Conservation (phyloP, 257 asterid species). For the Solanum bulbocastanum region DNA sequence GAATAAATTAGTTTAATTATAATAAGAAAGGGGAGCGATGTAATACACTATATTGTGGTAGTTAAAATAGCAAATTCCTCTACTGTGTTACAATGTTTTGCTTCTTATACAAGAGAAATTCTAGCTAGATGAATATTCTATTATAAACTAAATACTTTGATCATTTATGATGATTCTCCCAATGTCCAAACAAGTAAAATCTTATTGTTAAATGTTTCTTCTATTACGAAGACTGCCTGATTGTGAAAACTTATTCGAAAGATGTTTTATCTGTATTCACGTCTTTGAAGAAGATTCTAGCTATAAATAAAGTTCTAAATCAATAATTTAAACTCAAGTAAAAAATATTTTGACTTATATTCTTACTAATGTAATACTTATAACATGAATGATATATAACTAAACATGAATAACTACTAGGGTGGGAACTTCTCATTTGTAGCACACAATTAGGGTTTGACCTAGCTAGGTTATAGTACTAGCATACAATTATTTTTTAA, state of each 20-base stretch:
- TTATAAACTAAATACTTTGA: neutral
- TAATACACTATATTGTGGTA: neutral
- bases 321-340: neutral
- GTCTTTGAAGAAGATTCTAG: neutral
- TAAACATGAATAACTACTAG: neutral
- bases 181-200: neutral
- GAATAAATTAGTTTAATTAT: neutral
- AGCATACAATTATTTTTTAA: neutral
- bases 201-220: neutral
- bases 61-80: neutral
- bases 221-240: fast-evolving
- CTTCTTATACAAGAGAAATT: no score
- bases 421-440: neutral
- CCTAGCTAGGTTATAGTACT: neutral
- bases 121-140: no score
- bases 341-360: neutral
- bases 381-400: neutral
- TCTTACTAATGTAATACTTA: neutral
- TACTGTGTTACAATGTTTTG: neutral
- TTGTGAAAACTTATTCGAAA: neutral
- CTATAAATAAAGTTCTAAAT: no score
- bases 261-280: neutral
- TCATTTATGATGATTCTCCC: neutral
- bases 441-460: neutral
- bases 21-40: neutral